Evolutionary conservation across 371 early-diverging fungal genomes (phyloP).

Genomic region (Phascolomyces articulosus): DNA sequence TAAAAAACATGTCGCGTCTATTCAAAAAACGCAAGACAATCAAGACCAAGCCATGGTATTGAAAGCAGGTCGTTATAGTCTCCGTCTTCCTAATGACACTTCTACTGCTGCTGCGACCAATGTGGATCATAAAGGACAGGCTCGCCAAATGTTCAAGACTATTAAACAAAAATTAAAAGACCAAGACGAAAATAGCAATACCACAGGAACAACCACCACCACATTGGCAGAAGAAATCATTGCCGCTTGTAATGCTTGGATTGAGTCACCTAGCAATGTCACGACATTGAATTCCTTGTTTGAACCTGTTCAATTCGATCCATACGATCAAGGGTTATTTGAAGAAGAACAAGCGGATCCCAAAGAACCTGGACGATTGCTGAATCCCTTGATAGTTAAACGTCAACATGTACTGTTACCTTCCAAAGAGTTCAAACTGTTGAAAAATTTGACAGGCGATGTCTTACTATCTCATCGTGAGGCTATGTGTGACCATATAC

Average conservation of each 20-base stretch:
- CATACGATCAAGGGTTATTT: conserved; percentile 53
- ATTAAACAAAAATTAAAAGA: conserved; percentile 9
- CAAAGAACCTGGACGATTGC: conserved; percentile 59
- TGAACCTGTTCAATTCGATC: conserved; percentile 45
- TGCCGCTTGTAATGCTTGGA: conserved; percentile 34
- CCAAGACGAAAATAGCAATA: not conserved
- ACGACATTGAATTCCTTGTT: conserved; percentile 35
- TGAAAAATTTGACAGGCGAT: conserved; percentile 70
- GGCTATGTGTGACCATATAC: conserved; percentile 72
- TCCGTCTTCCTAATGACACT: conserved; percentile 9
- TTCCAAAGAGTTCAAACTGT: conserved; percentile 62
- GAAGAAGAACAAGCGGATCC: conserved; percentile 48
- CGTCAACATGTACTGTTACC: conserved; percentile 60
- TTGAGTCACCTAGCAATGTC: conserved; percentile 29
- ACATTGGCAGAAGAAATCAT: conserved; percentile 15
- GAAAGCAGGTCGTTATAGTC: conserved; percentile 26
- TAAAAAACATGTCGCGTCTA: conserved; percentile 61
- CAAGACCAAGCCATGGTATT: conserved; percentile 10
- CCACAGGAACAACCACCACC: not conserved
- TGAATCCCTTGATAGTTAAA: conserved; percentile 58
- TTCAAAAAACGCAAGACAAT: conserved; percentile 37
- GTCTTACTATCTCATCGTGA: conserved; percentile 68
- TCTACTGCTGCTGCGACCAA: conserved; percentile 9
- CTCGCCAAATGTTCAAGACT: not conserved
- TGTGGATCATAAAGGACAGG: conserved; percentile 4